phyloP scores from a whole-genome alignment of 306 rosid genomes.

The Erythrophleum fordii region DNA sequence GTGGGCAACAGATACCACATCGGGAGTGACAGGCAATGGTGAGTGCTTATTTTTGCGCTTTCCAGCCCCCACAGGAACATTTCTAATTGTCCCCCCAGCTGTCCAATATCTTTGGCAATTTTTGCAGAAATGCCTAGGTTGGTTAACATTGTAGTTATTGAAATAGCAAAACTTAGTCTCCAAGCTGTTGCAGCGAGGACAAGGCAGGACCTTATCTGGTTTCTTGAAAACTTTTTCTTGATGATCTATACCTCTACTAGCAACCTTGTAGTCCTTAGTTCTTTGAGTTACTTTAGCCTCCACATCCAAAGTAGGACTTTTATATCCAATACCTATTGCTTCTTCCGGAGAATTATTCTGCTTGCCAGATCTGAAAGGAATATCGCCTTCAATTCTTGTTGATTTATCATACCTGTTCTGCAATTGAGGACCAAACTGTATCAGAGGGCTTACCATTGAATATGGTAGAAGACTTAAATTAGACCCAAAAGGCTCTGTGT shows the following conservation, averaged over 20 bases:
- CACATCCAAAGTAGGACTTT: constrained; percentile 27
- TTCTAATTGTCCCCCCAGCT: constrained; percentile 72
- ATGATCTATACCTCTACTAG: constrained; percentile 38
- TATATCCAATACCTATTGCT: constrained; percentile 6
- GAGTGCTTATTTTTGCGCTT: constrained; percentile 61
- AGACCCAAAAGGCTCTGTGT: constrained; percentile 3
- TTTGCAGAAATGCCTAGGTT: constrained; percentile 72
- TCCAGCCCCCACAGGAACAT: constrained; percentile 68
- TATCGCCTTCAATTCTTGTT: constrained; percentile 29
- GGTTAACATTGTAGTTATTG: constrained; percentile 70
- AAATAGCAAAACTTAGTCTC: constrained; percentile 74
- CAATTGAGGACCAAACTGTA: not conserved
- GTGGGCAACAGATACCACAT: constrained; percentile 36
- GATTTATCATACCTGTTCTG: constrained; percentile 49
- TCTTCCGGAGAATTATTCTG: constrained; percentile 25
- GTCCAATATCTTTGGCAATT: constrained; percentile 80
- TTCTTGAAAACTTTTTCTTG: constrained; percentile 54
- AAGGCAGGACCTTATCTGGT: constrained; percentile 64
- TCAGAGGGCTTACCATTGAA: constrained; percentile 4
- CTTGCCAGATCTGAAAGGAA: constrained; percentile 31
- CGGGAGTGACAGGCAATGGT: constrained; percentile 26
- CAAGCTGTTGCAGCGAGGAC: constrained; percentile 69
- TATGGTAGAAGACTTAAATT: not conserved
- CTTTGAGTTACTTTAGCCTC: constrained; percentile 30
- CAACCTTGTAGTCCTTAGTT: constrained; percentile 37